Evolutionary conservation across 2,329 filamentous ascomycete species (phyloP).

Genomic region (Cercospora zeina): DNA sequence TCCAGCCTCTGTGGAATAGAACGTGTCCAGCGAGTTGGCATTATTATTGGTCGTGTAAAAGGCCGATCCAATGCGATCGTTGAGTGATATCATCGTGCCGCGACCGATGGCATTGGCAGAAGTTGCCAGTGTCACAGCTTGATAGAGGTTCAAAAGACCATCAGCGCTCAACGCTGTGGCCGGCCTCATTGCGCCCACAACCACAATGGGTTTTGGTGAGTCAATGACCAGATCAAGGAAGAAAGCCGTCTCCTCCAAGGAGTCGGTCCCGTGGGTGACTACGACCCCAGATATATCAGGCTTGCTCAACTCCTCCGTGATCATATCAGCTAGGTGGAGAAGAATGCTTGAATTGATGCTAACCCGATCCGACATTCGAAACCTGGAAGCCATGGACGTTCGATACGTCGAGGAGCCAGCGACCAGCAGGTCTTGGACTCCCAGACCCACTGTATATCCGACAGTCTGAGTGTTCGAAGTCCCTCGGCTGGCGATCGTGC

Average conservation of each 20-base stretch:
- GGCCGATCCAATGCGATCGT: constrained; percentile 61
- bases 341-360: constrained; percentile 52
- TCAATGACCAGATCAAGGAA: constrained; percentile 61
- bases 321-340: constrained; percentile 51
- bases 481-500: constrained; percentile 59
- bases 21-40: constrained; percentile 64
- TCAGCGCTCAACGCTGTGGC: constrained; percentile 64
- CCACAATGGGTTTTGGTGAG: constrained; percentile 59
- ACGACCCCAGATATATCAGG: constrained; percentile 52
- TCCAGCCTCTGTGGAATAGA: constrained; percentile 59
- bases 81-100: constrained; percentile 62
- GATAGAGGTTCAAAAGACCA: constrained; percentile 62
- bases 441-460: constrained; percentile 56
- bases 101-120: constrained; percentile 50
- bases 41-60: constrained; percentile 64
- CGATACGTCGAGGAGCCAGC: constrained; percentile 56
- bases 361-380: constrained; percentile 41
- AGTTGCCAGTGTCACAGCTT: constrained; percentile 59
- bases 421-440: constrained; percentile 54
- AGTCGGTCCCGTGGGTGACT: constrained; percentile 66
- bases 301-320: constrained; percentile 53
- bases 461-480: constrained; percentile 54
- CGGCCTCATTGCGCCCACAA: constrained; percentile 64
- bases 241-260: constrained; percentile 64
- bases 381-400: constrained; percentile 55